Percentiles rank a stretch among this genome's conserved stretches.
phyloP scores from a whole-genome alignment of 2,329 filamentous ascomycete species.

The Coniochaeta sp. region DNA sequence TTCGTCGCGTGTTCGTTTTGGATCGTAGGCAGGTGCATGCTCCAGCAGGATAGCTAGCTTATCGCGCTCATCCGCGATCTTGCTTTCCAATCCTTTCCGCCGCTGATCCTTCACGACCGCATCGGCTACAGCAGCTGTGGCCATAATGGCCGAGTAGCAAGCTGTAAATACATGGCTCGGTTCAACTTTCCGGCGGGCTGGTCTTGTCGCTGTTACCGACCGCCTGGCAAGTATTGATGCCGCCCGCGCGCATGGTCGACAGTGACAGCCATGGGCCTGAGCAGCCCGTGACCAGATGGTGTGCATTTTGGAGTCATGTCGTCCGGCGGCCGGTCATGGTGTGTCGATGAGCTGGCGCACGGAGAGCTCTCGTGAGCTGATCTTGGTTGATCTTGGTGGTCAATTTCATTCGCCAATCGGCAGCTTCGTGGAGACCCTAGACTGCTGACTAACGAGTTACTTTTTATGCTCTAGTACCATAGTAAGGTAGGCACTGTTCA shows the following conservation, averaged over 20 bases:
- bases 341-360: not conserved
- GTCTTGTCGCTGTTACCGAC: constrained; percentile 35
- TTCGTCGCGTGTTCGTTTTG: constrained; percentile 5
- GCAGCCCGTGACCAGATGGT: constrained; percentile 60
- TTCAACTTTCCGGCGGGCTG: constrained; percentile 35
- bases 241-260: constrained; percentile 50
- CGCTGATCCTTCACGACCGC: constrained; percentile 49
- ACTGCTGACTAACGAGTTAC: not conserved
- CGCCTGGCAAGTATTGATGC: constrained; percentile 40
- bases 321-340: constrained; percentile 4
- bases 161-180: constrained; percentile 54
- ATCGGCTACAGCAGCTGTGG: constrained; percentile 56
- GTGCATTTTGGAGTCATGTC: constrained; percentile 50
- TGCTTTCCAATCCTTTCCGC: constrained; percentile 51
- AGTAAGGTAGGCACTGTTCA: no score
- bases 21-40: constrained; percentile 17
- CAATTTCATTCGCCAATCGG: constrained; percentile 2
- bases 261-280: constrained; percentile 56
- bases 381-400: not conserved
- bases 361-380: not conserved
- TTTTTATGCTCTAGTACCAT: no score
- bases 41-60: constrained; percentile 33
- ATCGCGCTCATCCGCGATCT: constrained; percentile 46
- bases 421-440: not conserved
- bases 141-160: constrained; percentile 61